phyloP scores from a whole-genome alignment of 1,284 basidiomycete species.

The Cutaneotrichosporon cutaneum region DNA sequence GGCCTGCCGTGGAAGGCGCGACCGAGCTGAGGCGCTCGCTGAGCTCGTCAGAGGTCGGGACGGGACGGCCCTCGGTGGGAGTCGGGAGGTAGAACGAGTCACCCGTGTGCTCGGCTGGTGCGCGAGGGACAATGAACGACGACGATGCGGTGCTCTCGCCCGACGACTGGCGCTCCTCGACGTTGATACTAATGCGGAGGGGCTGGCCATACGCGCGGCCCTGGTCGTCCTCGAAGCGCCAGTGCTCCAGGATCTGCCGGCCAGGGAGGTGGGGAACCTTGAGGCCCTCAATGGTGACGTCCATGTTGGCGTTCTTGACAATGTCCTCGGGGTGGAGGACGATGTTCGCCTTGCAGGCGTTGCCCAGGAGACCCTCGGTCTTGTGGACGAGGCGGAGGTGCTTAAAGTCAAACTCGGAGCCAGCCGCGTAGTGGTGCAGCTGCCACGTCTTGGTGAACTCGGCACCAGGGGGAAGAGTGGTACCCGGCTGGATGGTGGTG shows the following conservation, averaged over 20 bases:
- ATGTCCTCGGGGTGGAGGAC: slow-evolving; percentile 30
- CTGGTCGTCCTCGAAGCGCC: slow-evolving; percentile 46
- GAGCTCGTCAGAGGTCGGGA: slow-evolving; percentile 13
- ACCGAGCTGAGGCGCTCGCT: slow-evolving; percentile 17
- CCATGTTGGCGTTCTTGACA: slow-evolving; percentile 36
- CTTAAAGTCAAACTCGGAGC: slow-evolving; percentile 40
- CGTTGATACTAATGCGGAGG: slow-evolving; percentile 38
- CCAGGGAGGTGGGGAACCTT: slow-evolving; percentile 41
- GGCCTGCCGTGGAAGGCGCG: slow-evolving; percentile 12
- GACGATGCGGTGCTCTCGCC: slow-evolving; percentile 32
- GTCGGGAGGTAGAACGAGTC: slow-evolving; percentile 21
- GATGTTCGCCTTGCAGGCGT: slow-evolving; percentile 24
- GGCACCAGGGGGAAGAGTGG: slow-evolving; percentile 41
- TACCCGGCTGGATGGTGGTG: slow-evolving; percentile 41
- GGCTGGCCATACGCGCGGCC: slow-evolving; percentile 47
- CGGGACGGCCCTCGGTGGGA: slow-evolving; percentile 10
- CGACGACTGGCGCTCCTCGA: slow-evolving; percentile 29
- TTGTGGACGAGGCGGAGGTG: slow-evolving; percentile 37
- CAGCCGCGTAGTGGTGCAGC: slow-evolving; percentile 43
- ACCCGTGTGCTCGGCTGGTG: slow-evolving; percentile 9
- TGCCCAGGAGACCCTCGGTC: slow-evolving; percentile 25
- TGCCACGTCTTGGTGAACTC: slow-evolving; percentile 51
- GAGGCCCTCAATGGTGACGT: slow-evolving; percentile 38
- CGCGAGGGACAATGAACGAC: slow-evolving; percentile 36
- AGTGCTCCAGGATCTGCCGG: slow-evolving; percentile 40